Evolutionary conservation across 208 protist genomes (phyloP), one percentile per base, ranked within the genome.

Genomic region (Tritrichomonas musculus): DNA sequence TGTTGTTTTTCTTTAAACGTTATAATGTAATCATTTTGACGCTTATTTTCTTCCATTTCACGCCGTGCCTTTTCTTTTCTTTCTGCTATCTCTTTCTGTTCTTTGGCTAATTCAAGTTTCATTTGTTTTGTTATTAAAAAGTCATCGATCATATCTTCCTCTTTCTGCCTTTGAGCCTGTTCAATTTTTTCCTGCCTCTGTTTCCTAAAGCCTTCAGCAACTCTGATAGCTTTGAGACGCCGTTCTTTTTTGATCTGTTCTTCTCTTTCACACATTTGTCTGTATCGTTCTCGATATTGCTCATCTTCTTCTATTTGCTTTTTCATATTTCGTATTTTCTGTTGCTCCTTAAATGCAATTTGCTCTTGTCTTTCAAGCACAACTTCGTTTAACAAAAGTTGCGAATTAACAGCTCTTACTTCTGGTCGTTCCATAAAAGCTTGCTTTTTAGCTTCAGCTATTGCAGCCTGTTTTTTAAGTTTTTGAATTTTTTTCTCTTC

Each of bases 391-490:
- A 88, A 17, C 8, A 88, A 57, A 57, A 88, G 25, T 88, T 88
- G 41, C 9, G 77, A 88, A 88, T 88, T 88, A 55, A 88, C 77
- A 33, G 77, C 77, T 2, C 77, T 9, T 33, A 88, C 77, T 57
- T 88, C 77, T 39, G 77, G 77, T 57, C 47, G 8, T 3, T 88
- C n/a, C 20, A 33, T 17, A 57, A 55, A 88, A 57, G 77, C 8
- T 88, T 25, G 5, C 57, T 88, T 88, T 8, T 88, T 5, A 17
- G 77, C 77, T 39, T 44, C 77, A 41, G 77, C 77, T 57, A 88
- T 25, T 88, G 33, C 3, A 9, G 77, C 77, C 57, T 88, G n/a
- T 60, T 57, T 53, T 57, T 88, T 14, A 17, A 88, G 30, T 50
- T 88, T 88, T 9, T 39, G 39, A 30, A 57, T 53, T 30, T 88